These are phyloP conservation scores for Phaeosphaeria sp. DNA, from an alignment of 2,329 filamentous ascomycete genomes.

Conservation along the genomic window DNA sequence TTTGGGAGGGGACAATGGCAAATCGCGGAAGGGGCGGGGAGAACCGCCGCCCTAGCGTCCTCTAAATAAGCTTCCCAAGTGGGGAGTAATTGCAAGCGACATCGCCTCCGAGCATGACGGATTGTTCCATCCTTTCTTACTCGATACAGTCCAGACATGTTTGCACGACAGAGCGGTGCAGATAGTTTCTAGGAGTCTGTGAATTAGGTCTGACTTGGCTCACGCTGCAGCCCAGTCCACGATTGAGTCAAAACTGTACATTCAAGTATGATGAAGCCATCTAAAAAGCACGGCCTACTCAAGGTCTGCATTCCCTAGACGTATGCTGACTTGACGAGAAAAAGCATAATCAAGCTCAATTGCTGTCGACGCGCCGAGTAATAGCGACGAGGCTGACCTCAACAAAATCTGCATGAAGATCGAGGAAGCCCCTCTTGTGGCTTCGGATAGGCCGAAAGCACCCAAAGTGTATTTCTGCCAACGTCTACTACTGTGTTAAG, in stretches of 20 bases:
- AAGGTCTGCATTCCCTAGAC: neutral
- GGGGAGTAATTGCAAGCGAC: neutral
- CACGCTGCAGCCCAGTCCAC: no score
- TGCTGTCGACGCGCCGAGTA: no score
- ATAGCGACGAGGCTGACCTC: neutral
- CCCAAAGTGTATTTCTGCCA: neutral
- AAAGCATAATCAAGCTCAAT: neutral
- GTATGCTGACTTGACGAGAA: neutral
- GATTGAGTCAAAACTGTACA: no score
- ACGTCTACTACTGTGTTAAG: neutral
- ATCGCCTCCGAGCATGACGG: neutral
- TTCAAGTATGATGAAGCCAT: neutral
- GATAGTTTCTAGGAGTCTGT: no score
- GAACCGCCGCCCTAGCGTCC: neutral
- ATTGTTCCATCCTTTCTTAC: neutral
- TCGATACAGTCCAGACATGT: neutral
- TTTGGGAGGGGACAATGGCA: neutral
- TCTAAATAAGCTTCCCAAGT: neutral
- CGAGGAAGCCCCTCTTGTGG: neutral
- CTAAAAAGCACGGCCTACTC: no score
- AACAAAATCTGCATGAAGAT: neutral
- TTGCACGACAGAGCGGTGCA: neutral
- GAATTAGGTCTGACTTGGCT: no score
- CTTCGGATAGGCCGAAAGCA: neutral
- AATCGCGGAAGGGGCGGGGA: conserved; percentile 3